These are phyloP conservation scores for Lentinula lateritia DNA, from an alignment of 768 basidiomycete species.

Conservation along the genomic window DNA sequence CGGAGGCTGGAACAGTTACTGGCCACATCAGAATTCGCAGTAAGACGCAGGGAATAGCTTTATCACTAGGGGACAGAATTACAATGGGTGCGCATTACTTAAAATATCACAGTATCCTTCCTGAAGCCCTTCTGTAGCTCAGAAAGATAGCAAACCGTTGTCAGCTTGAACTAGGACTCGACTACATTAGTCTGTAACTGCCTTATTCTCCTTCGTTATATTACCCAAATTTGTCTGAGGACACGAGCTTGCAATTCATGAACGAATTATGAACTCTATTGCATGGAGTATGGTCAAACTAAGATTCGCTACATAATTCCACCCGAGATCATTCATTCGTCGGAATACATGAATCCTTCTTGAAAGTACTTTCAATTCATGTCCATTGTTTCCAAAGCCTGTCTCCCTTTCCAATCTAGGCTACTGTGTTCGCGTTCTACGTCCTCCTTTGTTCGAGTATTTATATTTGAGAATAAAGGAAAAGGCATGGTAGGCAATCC, in stretches of 20 bases:
- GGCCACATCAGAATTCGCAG: constrained; percentile 96
- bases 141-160: constrained; percentile 35
- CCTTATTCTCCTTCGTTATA: no score
- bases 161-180: constrained; percentile 19
- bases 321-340: no score
- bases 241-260: no score
- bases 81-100: constrained; percentile 43
- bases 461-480: constrained; percentile 1
- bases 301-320: no score
- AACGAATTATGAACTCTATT: no score
- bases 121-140: constrained; percentile 19
- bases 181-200: background rate
- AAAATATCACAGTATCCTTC: background rate
- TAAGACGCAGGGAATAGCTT: constrained; percentile 96
- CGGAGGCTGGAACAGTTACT: constrained; percentile 73
- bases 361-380: background rate
- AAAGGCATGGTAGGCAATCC: background rate
- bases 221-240: no score
- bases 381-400: background rate
- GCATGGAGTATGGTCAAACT: no score
- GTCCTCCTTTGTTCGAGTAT: background rate
- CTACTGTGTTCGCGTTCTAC: no score
- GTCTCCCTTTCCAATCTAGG: background rate
- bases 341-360: no score
- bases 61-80: constrained; percentile 89